Evolutionary conservation across 2,329 filamentous ascomycete genomes (phyloP).

Genomic region (Escovopsis sp.): DNA sequence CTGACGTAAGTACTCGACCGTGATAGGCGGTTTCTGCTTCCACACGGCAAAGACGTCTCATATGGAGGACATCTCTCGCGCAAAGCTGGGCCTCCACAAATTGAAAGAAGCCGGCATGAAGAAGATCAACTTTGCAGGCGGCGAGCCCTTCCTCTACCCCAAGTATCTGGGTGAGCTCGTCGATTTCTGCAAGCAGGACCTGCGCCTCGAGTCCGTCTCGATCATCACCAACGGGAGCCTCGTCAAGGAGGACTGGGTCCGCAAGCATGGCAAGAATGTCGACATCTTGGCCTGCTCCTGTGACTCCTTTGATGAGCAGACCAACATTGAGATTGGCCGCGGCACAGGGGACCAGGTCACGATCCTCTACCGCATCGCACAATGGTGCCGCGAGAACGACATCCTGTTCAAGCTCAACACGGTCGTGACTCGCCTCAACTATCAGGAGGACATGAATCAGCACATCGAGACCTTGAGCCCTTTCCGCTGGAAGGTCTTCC

Average conservation of each 20-base stretch:
- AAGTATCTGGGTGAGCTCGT: constrained; percentile 27
- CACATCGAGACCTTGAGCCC: constrained; percentile 25
- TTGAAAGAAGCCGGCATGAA: constrained; percentile 36
- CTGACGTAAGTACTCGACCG: no score
- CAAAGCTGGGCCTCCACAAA: constrained; percentile 29
- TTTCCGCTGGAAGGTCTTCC: constrained; percentile 42
- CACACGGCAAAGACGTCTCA: constrained; percentile 36
- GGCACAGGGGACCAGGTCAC: constrained; percentile 31
- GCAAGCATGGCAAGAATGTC: constrained; percentile 25
- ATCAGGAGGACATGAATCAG: constrained; percentile 32
- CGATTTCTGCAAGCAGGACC: constrained; percentile 31
- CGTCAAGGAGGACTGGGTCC: constrained; percentile 28
- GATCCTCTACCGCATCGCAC: constrained; percentile 26
- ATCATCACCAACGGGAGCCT: constrained; percentile 40
- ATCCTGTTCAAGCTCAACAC: constrained; percentile 46
- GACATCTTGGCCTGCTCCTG: constrained; percentile 42
- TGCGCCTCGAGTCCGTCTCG: constrained; percentile 34
- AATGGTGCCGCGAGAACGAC: constrained; percentile 29
- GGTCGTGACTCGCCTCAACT: constrained; percentile 34
- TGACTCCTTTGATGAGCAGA: constrained; percentile 35
- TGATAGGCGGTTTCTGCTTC: constrained; percentile 36
- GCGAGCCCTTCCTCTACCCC: constrained; percentile 38
- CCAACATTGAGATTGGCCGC: constrained; percentile 36
- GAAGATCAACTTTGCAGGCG: constrained; percentile 41
- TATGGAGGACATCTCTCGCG: constrained; percentile 23